These are phyloP conservation scores for Fusarium sp. DNA, from an alignment of 2,329 filamentous ascomycete genomes.

Conservation along the genomic window DNA sequence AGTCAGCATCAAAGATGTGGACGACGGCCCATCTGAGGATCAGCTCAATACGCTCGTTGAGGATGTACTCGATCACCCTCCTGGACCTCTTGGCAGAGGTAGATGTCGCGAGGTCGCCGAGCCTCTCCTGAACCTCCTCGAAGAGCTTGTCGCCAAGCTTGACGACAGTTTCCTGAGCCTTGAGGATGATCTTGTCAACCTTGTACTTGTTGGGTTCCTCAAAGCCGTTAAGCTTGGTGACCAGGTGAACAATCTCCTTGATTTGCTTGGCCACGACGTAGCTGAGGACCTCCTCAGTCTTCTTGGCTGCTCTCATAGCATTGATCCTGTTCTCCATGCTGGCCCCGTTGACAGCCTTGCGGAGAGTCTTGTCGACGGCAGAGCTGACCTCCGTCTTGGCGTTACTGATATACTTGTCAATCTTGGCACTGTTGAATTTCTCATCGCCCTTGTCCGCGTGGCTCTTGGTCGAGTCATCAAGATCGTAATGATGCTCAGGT, in stretches of 20 bases:
- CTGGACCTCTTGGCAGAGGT: slow-evolving; percentile 1
- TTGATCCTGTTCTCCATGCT: too few relatives aligned
- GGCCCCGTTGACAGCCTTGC: slow-evolving; percentile 1
- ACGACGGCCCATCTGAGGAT: slow-evolving; percentile 21
- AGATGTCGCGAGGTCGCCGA: slow-evolving; percentile 9
- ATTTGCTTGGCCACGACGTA: slow-evolving; percentile 12
- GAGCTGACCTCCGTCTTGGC: slow-evolving; percentile 12
- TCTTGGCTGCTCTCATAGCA: not conserved
- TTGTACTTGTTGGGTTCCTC: slow-evolving; percentile 2
- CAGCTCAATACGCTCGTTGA: slow-evolving; percentile 20
- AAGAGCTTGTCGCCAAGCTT: slow-evolving; percentile 16
- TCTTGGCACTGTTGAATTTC: slow-evolving; percentile 17
- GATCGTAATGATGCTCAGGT: not conserved
- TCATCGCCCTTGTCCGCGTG: not conserved
- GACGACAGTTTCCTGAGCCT: slow-evolving; percentile 2
- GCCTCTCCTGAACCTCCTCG: slow-evolving; percentile 2
- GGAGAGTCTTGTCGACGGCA: slow-evolving; percentile 10
- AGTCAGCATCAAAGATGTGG: slow-evolving; percentile 5
- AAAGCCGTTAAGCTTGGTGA: slow-evolving; percentile 14
- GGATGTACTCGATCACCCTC: slow-evolving; percentile 14
- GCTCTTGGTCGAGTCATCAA: too few relatives aligned
- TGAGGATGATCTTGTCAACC: slow-evolving; percentile 1
- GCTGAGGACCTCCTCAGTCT: slow-evolving; percentile 18
- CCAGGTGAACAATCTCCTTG: slow-evolving; percentile 5
- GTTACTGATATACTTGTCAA: slow-evolving; percentile 10